Base-by-base conservation (phyloP, 2,329 filamentous ascomycete genomes). In the Pseudomassariella vexata region DNA sequence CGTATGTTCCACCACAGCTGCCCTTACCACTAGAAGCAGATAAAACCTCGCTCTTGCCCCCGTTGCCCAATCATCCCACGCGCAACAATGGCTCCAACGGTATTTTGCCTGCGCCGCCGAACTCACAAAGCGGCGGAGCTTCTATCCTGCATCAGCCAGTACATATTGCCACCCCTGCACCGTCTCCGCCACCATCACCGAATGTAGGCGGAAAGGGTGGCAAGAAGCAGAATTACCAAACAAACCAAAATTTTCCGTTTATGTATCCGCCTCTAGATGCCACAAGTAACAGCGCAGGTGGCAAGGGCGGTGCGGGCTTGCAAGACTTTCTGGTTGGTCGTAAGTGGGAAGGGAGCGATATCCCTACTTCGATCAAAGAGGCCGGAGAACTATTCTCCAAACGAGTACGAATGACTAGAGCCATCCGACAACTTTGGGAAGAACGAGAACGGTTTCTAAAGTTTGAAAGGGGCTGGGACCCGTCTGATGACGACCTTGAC, bases 171-270 rank as follows among this genome's bases (percentile, higher is more conserved):
- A 98, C 92, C 1, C 92, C 92, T 1, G 90, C 89, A 0, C 92
- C 92, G 2, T 98, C 92, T 0, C 92, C 92, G 16, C 92, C 92
- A 0, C 92, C 92, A 1, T 95, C 90, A 2, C 92, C 92, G 1
- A 73, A 68, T 8, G 82, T 82, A 20, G 89, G 88, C 17, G 88
- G 88, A 1, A 98, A 96, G 57, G 86, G 85, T 32, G 89, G 84
- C 1, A 98, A 98, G 68, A 98, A 98, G 55, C 92, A 98, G 52
- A 98, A 96, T 47, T 98, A 98, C 50, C 92, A 98, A 57, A 98
- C 92, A 0, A 98, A 98, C 52, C 92, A 98, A 49, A 92, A 95
- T 53, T 96, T 98, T 44, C 92, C 92, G 0, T 96, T 98, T 52
- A 79, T 98, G 63, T 98, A 98, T 47, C 92, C 92, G 2, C 92